A percentile compares a stretch with the other conserved stretches of the same genome.
Conservation (phyloP, 805 yeast genomes). For the Isabelozyma gotoi region DNA sequence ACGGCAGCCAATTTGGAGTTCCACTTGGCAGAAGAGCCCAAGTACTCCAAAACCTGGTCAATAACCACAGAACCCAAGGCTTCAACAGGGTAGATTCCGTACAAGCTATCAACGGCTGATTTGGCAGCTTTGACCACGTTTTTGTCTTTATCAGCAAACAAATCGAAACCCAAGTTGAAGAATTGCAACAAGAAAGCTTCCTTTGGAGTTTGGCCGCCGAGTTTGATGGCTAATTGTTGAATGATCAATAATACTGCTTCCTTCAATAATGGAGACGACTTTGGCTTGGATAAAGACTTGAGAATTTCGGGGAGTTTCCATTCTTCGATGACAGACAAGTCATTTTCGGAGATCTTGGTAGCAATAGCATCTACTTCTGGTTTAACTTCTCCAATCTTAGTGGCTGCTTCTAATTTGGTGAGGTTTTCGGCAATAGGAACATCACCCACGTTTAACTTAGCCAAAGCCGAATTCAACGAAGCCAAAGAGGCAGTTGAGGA, state of each 20-base stretch:
- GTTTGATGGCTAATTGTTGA: constrained; percentile 55
- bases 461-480: constrained; percentile 69
- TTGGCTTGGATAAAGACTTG: constrained; percentile 67
- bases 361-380: constrained; percentile 55
- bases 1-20: constrained; percentile 83
- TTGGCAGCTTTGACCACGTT: constrained; percentile 86
- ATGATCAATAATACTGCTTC: constrained; percentile 73
- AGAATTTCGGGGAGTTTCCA: constrained; percentile 69
- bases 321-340: constrained; percentile 45
- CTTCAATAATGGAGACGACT: constrained; percentile 70
- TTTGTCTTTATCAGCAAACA: constrained; percentile 83
- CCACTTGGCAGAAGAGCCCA: constrained; percentile 88
- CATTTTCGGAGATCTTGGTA: constrained; percentile 38
- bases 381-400: constrained; percentile 54
- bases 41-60: constrained; percentile 58
- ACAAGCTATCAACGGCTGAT: constrained; percentile 67
- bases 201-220: constrained; percentile 66
- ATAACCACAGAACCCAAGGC: constrained; percentile 73
- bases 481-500: constrained; percentile 72
- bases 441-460: constrained; percentile 51
- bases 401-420: constrained; percentile 48
- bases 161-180: constrained; percentile 64
- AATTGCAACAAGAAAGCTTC: constrained; percentile 73
- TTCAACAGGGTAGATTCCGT: constrained; percentile 71
- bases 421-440: constrained; percentile 68